phyloP scores from a whole-genome alignment of 2,329 filamentous ascomycete species.

The Fusarium anthophilum region DNA sequence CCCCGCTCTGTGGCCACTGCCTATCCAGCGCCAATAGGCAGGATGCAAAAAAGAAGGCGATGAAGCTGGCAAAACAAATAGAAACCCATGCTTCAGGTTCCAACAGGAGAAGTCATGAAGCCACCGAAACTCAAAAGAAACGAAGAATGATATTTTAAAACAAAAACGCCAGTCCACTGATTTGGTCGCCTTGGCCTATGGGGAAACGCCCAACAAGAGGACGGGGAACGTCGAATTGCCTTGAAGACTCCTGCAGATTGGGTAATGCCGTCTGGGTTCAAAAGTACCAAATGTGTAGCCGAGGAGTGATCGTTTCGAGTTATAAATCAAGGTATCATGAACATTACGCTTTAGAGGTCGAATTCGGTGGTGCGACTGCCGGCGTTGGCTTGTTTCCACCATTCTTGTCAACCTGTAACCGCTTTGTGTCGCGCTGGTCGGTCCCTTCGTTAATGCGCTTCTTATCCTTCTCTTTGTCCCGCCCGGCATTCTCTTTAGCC shows the following conservation, averaged over 20 bases:
- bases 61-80: constrained; percentile 7
- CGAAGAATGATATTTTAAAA: not conserved
- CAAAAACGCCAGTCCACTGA: constrained; percentile 18
- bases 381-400: constrained; percentile 19
- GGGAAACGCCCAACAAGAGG: constrained; percentile 3
- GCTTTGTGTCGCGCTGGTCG: constrained; percentile 48
- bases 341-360: constrained; percentile 18
- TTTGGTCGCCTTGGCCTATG: not conserved
- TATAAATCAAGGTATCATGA: not conserved
- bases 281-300: not conserved
- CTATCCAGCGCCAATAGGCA: constrained; percentile 3
- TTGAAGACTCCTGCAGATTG: constrained; percentile 9
- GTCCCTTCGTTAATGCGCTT: constrained; percentile 50
- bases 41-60: constrained; percentile 5
- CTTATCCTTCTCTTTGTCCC: constrained; percentile 50
- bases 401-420: constrained; percentile 45
- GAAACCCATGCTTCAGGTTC: constrained; percentile 1
- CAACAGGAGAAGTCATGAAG: not conserved
- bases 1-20: constrained; percentile 1
- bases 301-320: not conserved
- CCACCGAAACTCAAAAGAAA: not conserved
- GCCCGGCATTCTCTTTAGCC: constrained; percentile 49
- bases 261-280: not conserved
- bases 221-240: not conserved
- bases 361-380: constrained; percentile 8